Conservation (phyloP, 164 flowering plant species). For the Dillenia suffruticosa region DNA sequence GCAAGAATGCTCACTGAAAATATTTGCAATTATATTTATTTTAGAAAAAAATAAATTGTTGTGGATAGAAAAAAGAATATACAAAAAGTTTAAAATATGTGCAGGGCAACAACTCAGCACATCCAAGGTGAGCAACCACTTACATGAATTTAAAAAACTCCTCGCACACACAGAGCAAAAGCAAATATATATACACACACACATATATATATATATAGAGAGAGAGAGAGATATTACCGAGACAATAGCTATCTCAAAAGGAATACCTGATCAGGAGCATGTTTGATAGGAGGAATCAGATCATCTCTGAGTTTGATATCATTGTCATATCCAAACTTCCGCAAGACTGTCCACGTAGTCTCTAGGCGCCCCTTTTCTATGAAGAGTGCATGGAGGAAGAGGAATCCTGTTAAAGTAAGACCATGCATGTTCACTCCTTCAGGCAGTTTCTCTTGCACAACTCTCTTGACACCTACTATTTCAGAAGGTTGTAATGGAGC, state of each 20-base stretch:
- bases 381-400: slow-evolving; percentile 92
- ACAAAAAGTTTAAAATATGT: no score
- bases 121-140: no score
- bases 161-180: no score
- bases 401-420: slow-evolving; percentile 87
- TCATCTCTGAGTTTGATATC: slow-evolving; percentile 78
- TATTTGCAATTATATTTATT: no score
- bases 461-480: slow-evolving; percentile 86
- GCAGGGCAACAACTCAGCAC: no score
- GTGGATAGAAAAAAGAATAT: no score
- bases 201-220: no score
- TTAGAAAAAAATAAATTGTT: no score
- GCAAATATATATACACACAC: no score
- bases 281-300: slow-evolving; percentile 56
- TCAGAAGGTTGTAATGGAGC: slow-evolving; percentile 95
- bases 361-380: slow-evolving; percentile 96
- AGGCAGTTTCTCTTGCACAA: slow-evolving; percentile 83
- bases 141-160: no score
- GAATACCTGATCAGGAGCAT: slow-evolving; percentile 82
- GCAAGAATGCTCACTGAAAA: no score
- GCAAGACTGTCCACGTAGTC: slow-evolving; percentile 97
- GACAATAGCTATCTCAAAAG: neutral
- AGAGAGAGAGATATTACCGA: no score
- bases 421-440: slow-evolving; percentile 90
- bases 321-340: slow-evolving; percentile 94